Evolutionary conservation across 1,284 basidiomycete genomes (phyloP).

Genomic region (Sanghuangporus baumii): DNA sequence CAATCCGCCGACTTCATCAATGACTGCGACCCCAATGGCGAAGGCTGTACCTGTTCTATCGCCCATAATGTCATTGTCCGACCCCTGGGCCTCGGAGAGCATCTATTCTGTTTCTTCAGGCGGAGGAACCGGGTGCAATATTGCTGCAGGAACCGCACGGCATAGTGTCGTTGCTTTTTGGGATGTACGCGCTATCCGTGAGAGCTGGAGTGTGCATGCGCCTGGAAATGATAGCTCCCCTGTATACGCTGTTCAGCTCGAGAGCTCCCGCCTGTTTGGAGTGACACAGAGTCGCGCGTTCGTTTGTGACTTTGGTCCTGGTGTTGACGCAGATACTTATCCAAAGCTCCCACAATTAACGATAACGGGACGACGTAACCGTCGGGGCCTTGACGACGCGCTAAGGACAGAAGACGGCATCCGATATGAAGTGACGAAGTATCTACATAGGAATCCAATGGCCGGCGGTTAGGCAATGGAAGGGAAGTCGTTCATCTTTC

Average conservation of each 20-base stretch:
- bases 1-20: slow-evolving; percentile 26
- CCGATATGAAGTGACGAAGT: slow-evolving; percentile 46
- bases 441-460: slow-evolving; percentile 21
- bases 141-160: slow-evolving; percentile 67
- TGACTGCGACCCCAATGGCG: slow-evolving; percentile 12
- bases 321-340: slow-evolving; percentile 50
- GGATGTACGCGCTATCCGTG: slow-evolving; percentile 56
- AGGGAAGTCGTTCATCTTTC: neutral
- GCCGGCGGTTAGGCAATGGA: slow-evolving; percentile 3
- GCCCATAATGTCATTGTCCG: slow-evolving; percentile 53
- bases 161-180: slow-evolving; percentile 73
- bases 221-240: slow-evolving; percentile 71
- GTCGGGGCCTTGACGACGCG: slow-evolving; percentile 36
- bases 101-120: slow-evolving; percentile 67
- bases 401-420: slow-evolving; percentile 31
- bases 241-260: slow-evolving; percentile 63
- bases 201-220: slow-evolving; percentile 70
- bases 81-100: slow-evolving; percentile 65
- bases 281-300: slow-evolving; percentile 69
- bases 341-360: slow-evolving; percentile 36
- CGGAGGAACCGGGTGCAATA: slow-evolving; percentile 55
- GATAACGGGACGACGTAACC: slow-evolving; percentile 24
- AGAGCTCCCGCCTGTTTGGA: slow-evolving; percentile 70
- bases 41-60: slow-evolving; percentile 30
- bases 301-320: slow-evolving; percentile 70